Evolutionary conservation across 2,329 filamentous ascomycete genomes (phyloP).

Genomic region (Aspergillus costaricaensis): DNA sequence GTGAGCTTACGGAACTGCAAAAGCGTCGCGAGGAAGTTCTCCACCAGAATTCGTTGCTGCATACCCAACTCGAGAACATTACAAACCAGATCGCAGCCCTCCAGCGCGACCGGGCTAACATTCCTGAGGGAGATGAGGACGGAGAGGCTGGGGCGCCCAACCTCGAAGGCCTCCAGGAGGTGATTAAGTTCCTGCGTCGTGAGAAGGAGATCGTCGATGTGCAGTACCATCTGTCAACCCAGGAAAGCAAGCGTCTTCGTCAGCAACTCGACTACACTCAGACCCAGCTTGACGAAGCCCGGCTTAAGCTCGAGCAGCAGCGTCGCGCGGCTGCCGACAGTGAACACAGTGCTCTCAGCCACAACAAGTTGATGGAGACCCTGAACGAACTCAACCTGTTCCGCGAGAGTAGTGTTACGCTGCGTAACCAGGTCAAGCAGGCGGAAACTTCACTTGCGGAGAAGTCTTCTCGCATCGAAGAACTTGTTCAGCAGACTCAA

Average conservation of each 20-base stretch:
- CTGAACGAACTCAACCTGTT: slow-evolving; percentile 94
- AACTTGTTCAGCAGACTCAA: slow-evolving; percentile 73
- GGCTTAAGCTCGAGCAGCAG: slow-evolving; percentile 88
- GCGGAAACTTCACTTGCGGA: slow-evolving; percentile 74
- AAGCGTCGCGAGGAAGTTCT: slow-evolving; percentile 79
- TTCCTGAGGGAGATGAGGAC: slow-evolving; percentile 54
- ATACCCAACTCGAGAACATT: slow-evolving; percentile 83
- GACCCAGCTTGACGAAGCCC: slow-evolving; percentile 82
- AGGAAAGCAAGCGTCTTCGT: slow-evolving; percentile 84
- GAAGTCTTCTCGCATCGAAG: slow-evolving; percentile 72
- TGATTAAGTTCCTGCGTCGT: slow-evolving; percentile 85
- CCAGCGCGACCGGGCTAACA: slow-evolving; percentile 69
- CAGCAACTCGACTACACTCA: slow-evolving; percentile 88
- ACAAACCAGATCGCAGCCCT: slow-evolving; percentile 75
- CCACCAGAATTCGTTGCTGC: slow-evolving; percentile 86
- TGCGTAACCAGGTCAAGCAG: slow-evolving; percentile 82
- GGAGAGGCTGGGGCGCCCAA: slow-evolving; percentile 57
- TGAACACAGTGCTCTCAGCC: slow-evolving; percentile 71
- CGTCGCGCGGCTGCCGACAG: slow-evolving; percentile 73
- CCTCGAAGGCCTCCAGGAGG: slow-evolving; percentile 78
- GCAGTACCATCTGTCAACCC: slow-evolving; percentile 85
- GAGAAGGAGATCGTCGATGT: slow-evolving; percentile 98
- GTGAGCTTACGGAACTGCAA: slow-evolving; percentile 77
- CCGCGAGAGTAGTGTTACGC: slow-evolving; percentile 88
- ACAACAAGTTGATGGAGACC: slow-evolving; percentile 90